phyloP scores from a whole-genome alignment of 176 grass and related monocot genomes.

The Puccinellia tenuiflora region DNA sequence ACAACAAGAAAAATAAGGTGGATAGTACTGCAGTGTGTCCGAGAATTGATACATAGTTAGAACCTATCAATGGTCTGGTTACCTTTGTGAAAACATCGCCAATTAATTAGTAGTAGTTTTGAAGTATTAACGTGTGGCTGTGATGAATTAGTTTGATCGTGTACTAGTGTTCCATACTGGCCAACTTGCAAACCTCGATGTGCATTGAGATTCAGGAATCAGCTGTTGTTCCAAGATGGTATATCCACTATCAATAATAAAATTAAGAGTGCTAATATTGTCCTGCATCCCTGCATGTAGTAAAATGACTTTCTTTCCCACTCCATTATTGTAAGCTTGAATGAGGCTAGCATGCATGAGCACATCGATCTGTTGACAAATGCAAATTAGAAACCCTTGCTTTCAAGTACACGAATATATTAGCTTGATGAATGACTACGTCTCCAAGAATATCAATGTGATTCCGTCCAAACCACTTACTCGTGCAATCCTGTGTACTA shows the following conservation, averaged over 20 bases:
- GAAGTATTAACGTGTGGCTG: too few species aligned
- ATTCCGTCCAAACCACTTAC: not conserved
- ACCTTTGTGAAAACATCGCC: too few species aligned
- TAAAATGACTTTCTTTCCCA: not conserved
- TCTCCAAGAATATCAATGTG: not conserved
- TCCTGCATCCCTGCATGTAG: not conserved
- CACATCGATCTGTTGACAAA: not conserved
- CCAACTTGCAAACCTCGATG: not conserved
- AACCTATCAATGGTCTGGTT: too few species aligned
- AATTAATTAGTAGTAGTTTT: too few species aligned
- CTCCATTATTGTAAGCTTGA: not conserved
- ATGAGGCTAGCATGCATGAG: not conserved
- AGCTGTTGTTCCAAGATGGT: not conserved
- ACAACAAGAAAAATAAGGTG: too few species aligned
- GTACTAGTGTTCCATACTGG: not conserved
- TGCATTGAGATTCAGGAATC: not conserved
- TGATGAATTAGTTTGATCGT: too few species aligned
- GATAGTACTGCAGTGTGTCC: too few species aligned
- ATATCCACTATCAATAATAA: not conserved
- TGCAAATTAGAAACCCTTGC: not conserved
- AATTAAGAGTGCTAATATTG: too few species aligned
- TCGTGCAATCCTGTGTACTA: too few species aligned
- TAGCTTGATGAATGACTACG: conserved; percentile 5
- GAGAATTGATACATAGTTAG: too few species aligned
- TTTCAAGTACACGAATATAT: not conserved